Percentiles rank a stretch among this genome's conserved stretches.
phyloP scores from a whole-genome alignment of 176 grass and related monocot genomes.

The Bolboschoenus planiculmis region DNA sequence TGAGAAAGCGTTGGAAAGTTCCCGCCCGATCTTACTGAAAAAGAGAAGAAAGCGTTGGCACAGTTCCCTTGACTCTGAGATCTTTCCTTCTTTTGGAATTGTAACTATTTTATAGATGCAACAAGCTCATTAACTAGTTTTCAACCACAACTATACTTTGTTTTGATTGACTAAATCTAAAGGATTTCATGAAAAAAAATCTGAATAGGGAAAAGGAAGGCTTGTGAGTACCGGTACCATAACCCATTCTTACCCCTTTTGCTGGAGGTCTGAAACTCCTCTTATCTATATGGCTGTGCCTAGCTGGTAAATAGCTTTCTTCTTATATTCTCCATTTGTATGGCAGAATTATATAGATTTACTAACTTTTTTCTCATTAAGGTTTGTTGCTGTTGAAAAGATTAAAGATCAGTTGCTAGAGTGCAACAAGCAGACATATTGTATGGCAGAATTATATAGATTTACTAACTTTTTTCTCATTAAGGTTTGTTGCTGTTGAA shows the following conservation, averaged over 20 bases:
- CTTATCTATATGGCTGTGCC: constrained; percentile 95
- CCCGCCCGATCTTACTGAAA: too few species aligned
- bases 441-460: constrained; percentile 23
- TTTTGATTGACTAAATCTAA: not conserved
- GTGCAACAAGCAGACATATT: constrained; percentile 91
- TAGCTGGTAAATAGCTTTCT: constrained; percentile 73
- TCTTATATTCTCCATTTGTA: constrained; percentile 18
- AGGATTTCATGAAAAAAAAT: not conserved
- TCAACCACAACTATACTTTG: not conserved
- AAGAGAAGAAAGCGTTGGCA: too few species aligned
- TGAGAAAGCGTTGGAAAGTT: too few species aligned
- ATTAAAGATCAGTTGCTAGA: constrained; percentile 90
- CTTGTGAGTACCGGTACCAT: constrained; percentile 79
- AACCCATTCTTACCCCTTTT: constrained; percentile 95
- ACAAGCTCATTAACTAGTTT: not conserved
- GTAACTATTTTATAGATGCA: not conserved
- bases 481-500: constrained; percentile 96
- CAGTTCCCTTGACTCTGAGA: too few species aligned
- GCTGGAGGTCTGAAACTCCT: constrained; percentile 96
- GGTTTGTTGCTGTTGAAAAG: constrained; percentile 97
- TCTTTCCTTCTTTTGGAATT: not conserved
- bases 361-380: constrained; percentile 36
- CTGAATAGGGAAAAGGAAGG: constrained; percentile 89
- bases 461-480: constrained; percentile 28
- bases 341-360: not conserved